Percentiles rank a stretch among this genome's conserved stretches.
phyloP scores from a whole-genome alignment of 2,329 filamentous ascomycete genomes.

The Sordariomycetes sp. region DNA sequence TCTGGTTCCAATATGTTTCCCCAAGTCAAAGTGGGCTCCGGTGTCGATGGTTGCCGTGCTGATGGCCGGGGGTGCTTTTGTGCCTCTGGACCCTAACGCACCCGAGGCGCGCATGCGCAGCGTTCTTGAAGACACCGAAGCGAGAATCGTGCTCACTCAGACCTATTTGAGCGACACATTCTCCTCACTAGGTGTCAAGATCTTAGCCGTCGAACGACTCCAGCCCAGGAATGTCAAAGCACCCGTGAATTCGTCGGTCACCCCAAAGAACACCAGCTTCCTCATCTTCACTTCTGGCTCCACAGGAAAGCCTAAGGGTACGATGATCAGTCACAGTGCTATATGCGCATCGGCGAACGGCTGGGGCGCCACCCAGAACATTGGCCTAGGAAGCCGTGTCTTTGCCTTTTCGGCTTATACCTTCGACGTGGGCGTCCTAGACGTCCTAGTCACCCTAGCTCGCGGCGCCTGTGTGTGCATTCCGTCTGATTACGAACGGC shows the following conservation, averaged over 20 bases:
- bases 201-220: too few species aligned
- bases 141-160: too few species aligned
- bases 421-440: conserved; percentile 2
- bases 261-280: too few species aligned
- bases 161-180: too few species aligned
- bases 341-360: background rate
- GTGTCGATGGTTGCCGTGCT: conserved; percentile 6
- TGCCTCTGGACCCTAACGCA: conserved; percentile 4
- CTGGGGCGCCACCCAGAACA: background rate
- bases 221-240: too few species aligned
- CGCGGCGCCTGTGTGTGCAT: conserved; percentile 3
- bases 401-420: conserved; percentile 3
- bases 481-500: conserved; percentile 2
- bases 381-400: background rate
- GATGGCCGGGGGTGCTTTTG: conserved; percentile 5
- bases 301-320: conserved; percentile 6
- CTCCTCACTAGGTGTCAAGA: too few species aligned
- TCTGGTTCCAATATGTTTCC: conserved; percentile 4
- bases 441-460: conserved; percentile 2
- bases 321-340: background rate
- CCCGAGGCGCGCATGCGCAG: conserved; percentile 1
- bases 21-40: conserved; percentile 3
- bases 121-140: too few species aligned
- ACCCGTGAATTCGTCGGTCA: too few species aligned
- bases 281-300: conserved; percentile 14